A percentile compares a stretch with the other conserved stretches of the same genome.
phyloP scores from a whole-genome alignment of 768 basidiomycete species.

The Macrolepiota fuliginosa region DNA sequence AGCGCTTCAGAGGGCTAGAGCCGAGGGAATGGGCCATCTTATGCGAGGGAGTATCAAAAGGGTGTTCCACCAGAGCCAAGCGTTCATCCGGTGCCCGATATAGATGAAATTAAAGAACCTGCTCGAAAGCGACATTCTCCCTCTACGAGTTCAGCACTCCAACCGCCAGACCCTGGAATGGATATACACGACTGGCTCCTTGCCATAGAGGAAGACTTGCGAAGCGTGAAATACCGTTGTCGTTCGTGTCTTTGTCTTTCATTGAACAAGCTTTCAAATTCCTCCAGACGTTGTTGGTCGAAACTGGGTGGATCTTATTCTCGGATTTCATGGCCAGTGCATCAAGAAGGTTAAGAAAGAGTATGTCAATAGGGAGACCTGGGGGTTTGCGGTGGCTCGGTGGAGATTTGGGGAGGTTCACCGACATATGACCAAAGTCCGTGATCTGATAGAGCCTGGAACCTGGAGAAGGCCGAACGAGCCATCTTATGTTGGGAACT shows the following conservation, averaged over 20 bases:
- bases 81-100: background rate
- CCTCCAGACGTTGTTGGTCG: background rate
- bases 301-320: background rate
- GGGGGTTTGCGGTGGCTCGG: background rate
- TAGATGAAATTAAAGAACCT: background rate
- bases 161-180: background rate
- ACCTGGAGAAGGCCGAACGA: background rate
- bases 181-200: background rate
- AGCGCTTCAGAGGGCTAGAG: too few relatives aligned
- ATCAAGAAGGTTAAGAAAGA: background rate
- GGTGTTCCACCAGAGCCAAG: background rate
- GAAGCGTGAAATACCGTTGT: background rate
- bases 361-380: background rate
- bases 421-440: background rate
- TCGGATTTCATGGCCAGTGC: background rate
- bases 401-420: background rate
- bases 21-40: background rate
- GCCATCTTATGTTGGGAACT: background rate
- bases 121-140: background rate
- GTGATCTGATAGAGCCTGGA: background rate
- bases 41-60: background rate
- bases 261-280: background rate
- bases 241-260: background rate
- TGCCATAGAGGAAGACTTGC: background rate
- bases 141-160: background rate